Conservation (phyloP, 108 stramenopile genomes). For the Craspedostauros australis region DNA sequence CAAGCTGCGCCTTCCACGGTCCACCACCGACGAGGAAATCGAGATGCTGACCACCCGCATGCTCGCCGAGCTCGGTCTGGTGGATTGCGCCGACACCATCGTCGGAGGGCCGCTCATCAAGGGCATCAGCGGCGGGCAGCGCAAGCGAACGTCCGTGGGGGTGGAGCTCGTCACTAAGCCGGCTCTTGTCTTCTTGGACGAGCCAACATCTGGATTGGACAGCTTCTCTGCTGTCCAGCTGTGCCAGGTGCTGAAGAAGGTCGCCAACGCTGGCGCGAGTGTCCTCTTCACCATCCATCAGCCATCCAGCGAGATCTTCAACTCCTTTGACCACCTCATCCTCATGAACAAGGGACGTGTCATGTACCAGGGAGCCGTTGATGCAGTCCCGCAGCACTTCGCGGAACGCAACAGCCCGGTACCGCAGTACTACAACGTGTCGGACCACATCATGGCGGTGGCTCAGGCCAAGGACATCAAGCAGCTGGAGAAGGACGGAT, state of each 20-base stretch:
- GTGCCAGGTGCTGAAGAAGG: slow-evolving; percentile 64
- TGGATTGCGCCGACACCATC: slow-evolving; percentile 59
- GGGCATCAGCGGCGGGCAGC: slow-evolving; percentile 77
- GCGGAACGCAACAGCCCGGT: slow-evolving; percentile 36
- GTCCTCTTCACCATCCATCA: slow-evolving; percentile 92
- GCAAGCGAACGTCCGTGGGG: slow-evolving; percentile 64
- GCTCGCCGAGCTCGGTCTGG: slow-evolving; percentile 66
- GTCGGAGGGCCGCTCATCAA: slow-evolving; percentile 61
- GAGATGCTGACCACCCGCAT: slow-evolving; percentile 58
- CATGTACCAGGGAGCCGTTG: slow-evolving; percentile 62
- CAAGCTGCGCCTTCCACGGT: slow-evolving; percentile 61
- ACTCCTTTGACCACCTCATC: slow-evolving; percentile 72
- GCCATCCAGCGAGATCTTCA: slow-evolving; percentile 79
- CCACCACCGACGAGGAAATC: slow-evolving; percentile 46
- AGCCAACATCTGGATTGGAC: slow-evolving; percentile 51
- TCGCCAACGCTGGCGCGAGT: slow-evolving; percentile 69
- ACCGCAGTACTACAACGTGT: slow-evolving; percentile 70
- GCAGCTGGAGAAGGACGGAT: slow-evolving; percentile 35
- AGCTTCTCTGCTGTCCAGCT: slow-evolving; percentile 68
- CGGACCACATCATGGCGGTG: slow-evolving; percentile 72
- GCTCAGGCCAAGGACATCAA: slow-evolving; percentile 44
- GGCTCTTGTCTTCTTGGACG: slow-evolving; percentile 52
- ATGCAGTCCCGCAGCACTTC: slow-evolving; percentile 43
- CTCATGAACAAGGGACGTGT: slow-evolving; percentile 66
- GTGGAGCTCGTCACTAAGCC: slow-evolving; percentile 73